Evolutionary conservation across 2,329 filamentous ascomycete species (phyloP), one percentile per base, ranked within the genome.

Genomic region (Bertia moriformis): DNA sequence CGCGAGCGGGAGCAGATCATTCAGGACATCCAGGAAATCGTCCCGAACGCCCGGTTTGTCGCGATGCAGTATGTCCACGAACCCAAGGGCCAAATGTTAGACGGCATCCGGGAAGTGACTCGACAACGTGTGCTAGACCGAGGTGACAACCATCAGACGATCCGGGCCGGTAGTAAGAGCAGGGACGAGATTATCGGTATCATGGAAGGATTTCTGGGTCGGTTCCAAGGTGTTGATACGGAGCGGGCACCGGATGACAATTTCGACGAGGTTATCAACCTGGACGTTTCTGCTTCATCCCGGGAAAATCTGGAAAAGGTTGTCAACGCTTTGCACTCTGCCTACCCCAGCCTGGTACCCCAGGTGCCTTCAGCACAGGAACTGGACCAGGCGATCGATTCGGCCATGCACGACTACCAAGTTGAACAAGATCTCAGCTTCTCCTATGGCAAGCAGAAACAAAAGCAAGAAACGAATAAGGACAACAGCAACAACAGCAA

Each of bases 111-210:
- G 35, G 65, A 73, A 41, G 67, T 89, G 18, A 93, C 87, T 1
- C 78, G 75, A 41, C 71, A 78, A 45, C 78, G 91, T 38, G 85
- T 98, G 1, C 63, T 95, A 15, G 70, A 75, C 4, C 81, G 91
- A 17, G 91, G 91, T 13, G 87, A 98, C 57, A 96, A 96, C 51
- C 91, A 98, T 56, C 91, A 98, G 60, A 98, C 91, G 1, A 96
- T 98, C 43, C 87, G 91, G 51, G 88, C 89, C 10, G 81, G 74
- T 36, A 81, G 83, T 41, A 35, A 35, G 32, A 73, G 81, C 35
- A 60, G 67, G 37, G 62, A 69, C 14, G 89, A 94, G 56, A 84
- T 91, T 40, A 66, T 91, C 37, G 73, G 75, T 4, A 93, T 98
- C 49, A 96, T 98, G 91, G 84, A 95, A 49, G 85, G 86, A 3